phyloP scores from a whole-genome alignment of 2,329 filamentous ascomycete species.

The Aureobasidium uvarum region DNA sequence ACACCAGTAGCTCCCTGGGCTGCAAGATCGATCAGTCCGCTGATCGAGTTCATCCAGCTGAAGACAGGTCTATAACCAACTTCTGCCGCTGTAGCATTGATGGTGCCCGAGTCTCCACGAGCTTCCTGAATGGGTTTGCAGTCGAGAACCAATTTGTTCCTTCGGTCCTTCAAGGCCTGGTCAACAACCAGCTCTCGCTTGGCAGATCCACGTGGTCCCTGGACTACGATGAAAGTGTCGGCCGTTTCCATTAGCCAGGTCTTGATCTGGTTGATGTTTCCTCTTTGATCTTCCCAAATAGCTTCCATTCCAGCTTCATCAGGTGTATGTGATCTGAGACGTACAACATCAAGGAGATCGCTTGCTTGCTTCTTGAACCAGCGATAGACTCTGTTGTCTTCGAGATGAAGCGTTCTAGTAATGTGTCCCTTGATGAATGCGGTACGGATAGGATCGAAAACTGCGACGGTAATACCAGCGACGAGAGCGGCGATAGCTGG shows the following conservation, averaged over 20 bases:
- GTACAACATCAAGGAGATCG: constrained; percentile 58
- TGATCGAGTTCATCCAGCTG: constrained; percentile 93
- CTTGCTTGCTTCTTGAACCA: constrained; percentile 77
- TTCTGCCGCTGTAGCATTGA: constrained; percentile 73
- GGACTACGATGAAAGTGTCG: constrained; percentile 90
- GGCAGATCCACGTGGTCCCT: constrained; percentile 86
- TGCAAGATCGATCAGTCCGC: constrained; percentile 86
- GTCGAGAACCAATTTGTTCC: constrained; percentile 80
- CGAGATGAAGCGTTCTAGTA: constrained; percentile 70
- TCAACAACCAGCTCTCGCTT: constrained; percentile 86
- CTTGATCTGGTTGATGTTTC: constrained; percentile 76
- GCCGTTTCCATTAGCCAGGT: constrained; percentile 84
- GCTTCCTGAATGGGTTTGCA: constrained; percentile 93
- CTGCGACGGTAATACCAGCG: constrained; percentile 76
- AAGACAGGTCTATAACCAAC: constrained; percentile 94
- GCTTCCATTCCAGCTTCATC: constrained; percentile 71
- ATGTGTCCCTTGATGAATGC: constrained; percentile 91
- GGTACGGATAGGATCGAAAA: constrained; percentile 92
- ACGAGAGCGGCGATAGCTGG: constrained; percentile 77
- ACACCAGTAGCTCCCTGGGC: constrained; percentile 92
- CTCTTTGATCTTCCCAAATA: constrained; percentile 83
- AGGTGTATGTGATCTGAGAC: constrained; percentile 48
- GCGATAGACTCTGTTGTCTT: constrained; percentile 69
- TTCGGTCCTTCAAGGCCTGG: constrained; percentile 69
- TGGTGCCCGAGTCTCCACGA: constrained; percentile 80